Base-by-base conservation (phyloP, 2,329 filamentous ascomycete species). In the Alternaria postmessia region DNA sequence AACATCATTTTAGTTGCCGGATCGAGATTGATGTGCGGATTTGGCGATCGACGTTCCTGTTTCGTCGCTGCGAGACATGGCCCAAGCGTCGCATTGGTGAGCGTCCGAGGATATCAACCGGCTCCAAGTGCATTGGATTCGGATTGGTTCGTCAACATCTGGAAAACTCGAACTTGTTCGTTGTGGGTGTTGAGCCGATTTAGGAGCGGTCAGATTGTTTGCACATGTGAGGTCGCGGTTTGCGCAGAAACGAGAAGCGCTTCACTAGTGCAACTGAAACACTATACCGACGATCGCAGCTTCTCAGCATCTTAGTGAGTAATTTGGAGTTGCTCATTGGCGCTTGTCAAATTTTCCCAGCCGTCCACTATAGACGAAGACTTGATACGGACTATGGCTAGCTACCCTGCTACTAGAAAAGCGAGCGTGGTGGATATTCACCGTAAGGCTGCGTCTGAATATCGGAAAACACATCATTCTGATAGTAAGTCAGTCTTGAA, bases 401-500 rank as follows among this genome's bases (percentile, higher is more conserved):
- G 24, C 12, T 41, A 2, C 18, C 28, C 24, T 42, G 16, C 18
- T 46, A 24, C 36, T 38, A 12, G 9, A 49, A 49, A 8, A 49
- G 11, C 8, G 46, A 49, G 6, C 14, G 30, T 12, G 46, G 51
- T 7, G 57, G 57, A 28, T 28, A 57, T 34, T 56, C 30, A 16
- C 57, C 64, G 26, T 64, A 64, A 3, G 54, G 34, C 14, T 57
- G 58, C 9, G 64, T 38, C 4, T 55, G 51, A 22, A 65, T 60
- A 16, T 66, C 46, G 22, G 62, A 47, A 24, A 66, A 57, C 5
- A 68, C 46, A 4, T 57, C 65, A 14, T 55, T 51, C 69, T 72
- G 18, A 7, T 20, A n/a, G 39, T 6, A 6, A 46, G 20, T 51
- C 14, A 48, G 36, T 41, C 38, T 8, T 26, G 30, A 3, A 12